phyloP scores from a whole-genome alignment of 2,329 filamentous ascomycete species.

The Xylariaceae sp. region DNA sequence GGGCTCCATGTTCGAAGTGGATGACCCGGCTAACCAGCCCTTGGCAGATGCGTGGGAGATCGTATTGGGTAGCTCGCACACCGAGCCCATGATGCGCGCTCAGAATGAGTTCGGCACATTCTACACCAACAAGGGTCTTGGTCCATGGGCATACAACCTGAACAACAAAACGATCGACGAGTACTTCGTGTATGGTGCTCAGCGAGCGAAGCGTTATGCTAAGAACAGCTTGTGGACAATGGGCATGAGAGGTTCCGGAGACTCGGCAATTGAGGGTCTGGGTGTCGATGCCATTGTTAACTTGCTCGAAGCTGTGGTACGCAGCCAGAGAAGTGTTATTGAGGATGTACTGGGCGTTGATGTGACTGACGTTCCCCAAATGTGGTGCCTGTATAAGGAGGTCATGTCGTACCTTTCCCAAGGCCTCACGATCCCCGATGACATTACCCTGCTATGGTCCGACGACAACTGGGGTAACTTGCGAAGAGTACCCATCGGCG shows the following conservation, averaged over 20 bases:
- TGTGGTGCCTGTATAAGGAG: constrained; percentile 72
- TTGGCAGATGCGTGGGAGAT: constrained; percentile 69
- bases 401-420: constrained; percentile 64
- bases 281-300: constrained; percentile 51
- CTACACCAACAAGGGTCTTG: constrained; percentile 40
- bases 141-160: constrained; percentile 63
- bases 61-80: constrained; percentile 68
- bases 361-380: constrained; percentile 54
- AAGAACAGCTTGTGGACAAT: constrained; percentile 60
- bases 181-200: constrained; percentile 63
- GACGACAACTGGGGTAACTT: constrained; percentile 62
- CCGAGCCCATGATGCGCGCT: constrained; percentile 63
- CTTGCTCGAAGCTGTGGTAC: constrained; percentile 56
- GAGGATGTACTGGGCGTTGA: constrained; percentile 49
- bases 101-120: constrained; percentile 52
- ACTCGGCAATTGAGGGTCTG: constrained; percentile 54
- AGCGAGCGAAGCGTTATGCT: constrained; percentile 60
- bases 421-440: constrained; percentile 55
- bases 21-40: constrained; percentile 63
- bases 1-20: constrained; percentile 66
- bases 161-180: constrained; percentile 64
- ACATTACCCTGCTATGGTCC: constrained; percentile 57
- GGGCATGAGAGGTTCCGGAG: constrained; percentile 65
- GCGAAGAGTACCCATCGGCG: constrained; percentile 49
- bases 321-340: constrained; percentile 55